Conservation (phyloP, 805 yeast species). For the Saccharomycopsis synnaedendra region DNA sequence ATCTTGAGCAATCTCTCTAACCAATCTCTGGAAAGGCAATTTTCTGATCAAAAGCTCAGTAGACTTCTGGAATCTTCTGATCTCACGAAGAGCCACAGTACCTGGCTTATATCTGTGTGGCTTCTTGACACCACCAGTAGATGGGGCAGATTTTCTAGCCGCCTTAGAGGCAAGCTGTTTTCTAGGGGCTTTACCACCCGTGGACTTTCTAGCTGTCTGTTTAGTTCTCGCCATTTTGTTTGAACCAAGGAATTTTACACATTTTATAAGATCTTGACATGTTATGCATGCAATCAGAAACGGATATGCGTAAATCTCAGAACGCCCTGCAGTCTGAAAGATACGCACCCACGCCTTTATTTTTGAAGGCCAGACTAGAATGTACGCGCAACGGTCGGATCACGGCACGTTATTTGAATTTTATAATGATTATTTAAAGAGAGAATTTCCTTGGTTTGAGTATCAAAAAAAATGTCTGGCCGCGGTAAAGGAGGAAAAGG, state of each 20-base stretch:
- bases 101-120: conserved; percentile 97
- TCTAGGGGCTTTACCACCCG: conserved; percentile 96
- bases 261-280: background rate
- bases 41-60: conserved; percentile 93
- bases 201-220: conserved; percentile 90
- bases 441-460: background rate
- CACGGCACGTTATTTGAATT: background rate
- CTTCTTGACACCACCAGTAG: conserved; percentile 87
- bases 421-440: background rate
- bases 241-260: background rate
- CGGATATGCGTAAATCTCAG: background rate
- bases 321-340: background rate
- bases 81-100: conserved; percentile 93
- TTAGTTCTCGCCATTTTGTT: conserved; percentile 77
- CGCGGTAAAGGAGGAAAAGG: conserved; percentile 99
- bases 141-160: conserved; percentile 89
- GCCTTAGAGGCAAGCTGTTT: conserved; percentile 87
- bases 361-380: background rate
- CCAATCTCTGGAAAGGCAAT: conserved; percentile 95
- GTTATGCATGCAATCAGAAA: background rate
- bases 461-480: conserved; percentile 63
- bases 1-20: conserved; percentile 91
- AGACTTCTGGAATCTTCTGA: conserved; percentile 94
- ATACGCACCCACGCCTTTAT: background rate
- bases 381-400: background rate